Conservation (phyloP, 306 rosid species). For the Lathyrus sativus region DNA sequence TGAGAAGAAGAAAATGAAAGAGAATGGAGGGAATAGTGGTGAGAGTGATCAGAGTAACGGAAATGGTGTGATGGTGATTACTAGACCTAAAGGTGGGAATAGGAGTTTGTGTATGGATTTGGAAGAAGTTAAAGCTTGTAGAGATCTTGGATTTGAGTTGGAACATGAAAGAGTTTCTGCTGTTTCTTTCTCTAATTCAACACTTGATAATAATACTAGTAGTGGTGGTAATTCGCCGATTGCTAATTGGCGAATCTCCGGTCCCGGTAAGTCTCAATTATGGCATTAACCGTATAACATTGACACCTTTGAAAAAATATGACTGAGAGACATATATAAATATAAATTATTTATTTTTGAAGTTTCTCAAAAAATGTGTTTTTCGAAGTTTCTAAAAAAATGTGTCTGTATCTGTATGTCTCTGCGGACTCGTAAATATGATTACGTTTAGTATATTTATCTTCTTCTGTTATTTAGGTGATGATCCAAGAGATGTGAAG, state of each 20-base stretch:
- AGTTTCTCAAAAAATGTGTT: no score
- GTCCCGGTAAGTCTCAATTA: constrained; percentile 54
- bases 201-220: constrained; percentile 60
- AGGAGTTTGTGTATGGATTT: constrained; percentile 70
- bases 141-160: constrained; percentile 86
- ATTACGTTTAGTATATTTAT: no score
- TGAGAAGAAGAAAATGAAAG: constrained; percentile 27
- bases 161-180: constrained; percentile 51
- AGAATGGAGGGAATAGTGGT: constrained; percentile 36
- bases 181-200: constrained; percentile 45
- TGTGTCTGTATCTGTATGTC: no score
- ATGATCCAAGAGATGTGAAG: constrained; percentile 83
- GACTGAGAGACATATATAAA: no score
- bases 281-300: no score
- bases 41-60: constrained; percentile 51
- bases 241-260: constrained; percentile 71
- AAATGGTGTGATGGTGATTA: constrained; percentile 54
- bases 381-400: no score
- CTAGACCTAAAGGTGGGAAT: constrained; percentile 78
- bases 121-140: constrained; percentile 90
- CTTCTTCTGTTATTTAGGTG: constrained; percentile 53
- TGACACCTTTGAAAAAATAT: no score
- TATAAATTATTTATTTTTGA: no score
- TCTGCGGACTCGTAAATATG: no score
- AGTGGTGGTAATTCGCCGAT: constrained; percentile 84